Conservation (phyloP, 2,329 filamentous ascomycete genomes). For the Penicillium nordicum region DNA sequence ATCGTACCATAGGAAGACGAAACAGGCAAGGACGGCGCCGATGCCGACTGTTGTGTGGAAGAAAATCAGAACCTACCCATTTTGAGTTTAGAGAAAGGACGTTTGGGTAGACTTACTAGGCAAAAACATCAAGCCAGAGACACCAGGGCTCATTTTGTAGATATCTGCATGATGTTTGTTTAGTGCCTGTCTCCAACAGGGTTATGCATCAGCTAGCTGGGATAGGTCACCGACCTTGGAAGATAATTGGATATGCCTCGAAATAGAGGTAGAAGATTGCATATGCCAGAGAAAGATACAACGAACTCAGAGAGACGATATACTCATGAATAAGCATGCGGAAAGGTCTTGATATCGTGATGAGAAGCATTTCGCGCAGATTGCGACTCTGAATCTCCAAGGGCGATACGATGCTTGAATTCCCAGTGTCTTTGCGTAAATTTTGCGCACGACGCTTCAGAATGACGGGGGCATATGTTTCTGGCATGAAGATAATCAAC, state of each 20-base stretch:
- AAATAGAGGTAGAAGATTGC: constrained; percentile 70
- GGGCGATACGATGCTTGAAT: constrained; percentile 55
- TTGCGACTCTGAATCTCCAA: constrained; percentile 61
- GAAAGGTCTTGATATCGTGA: constrained; percentile 67
- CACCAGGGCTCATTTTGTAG: constrained; percentile 36
- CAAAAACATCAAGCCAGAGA: constrained; percentile 35
- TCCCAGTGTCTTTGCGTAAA: constrained; percentile 57
- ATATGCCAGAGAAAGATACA: constrained; percentile 70
- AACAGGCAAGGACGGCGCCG: constrained; percentile 59
- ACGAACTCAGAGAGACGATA: constrained; percentile 66
- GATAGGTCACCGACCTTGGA: constrained; percentile 41
- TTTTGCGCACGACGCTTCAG: constrained; percentile 56
- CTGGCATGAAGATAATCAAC: constrained; percentile 60
- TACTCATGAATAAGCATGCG: constrained; percentile 69
- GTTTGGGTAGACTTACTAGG: constrained; percentile 26
- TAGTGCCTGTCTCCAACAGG: constrained; percentile 53
- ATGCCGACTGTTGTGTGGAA: constrained; percentile 48
- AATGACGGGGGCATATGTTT: constrained; percentile 61
- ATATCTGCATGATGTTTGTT: constrained; percentile 31
- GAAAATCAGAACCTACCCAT: neutral
- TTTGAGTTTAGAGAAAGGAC: no score
- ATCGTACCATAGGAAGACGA: constrained; percentile 66
- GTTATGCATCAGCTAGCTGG: neutral
- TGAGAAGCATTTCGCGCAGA: constrained; percentile 45
- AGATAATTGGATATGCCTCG: constrained; percentile 69